Evolutionary conservation across 1,284 basidiomycete species (phyloP), one percentile per base, ranked within the genome.

Genomic region (Grifola frondosa): DNA sequence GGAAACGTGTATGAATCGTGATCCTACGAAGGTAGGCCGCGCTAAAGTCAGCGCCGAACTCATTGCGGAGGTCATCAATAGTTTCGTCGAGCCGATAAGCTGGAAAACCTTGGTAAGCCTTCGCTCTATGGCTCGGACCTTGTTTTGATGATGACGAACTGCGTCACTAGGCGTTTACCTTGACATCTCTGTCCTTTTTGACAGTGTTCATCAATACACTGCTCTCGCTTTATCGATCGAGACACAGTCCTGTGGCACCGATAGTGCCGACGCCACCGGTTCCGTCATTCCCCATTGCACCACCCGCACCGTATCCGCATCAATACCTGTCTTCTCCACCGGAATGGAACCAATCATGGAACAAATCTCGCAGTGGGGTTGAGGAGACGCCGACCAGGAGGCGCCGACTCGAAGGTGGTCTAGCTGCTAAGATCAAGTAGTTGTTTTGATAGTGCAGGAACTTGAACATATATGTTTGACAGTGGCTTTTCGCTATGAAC

Each of bases 1-100:
- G 96, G 89, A 95, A 59, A 81, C 82, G n/a, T 99, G 96, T 65
- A 97, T 97, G 90, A 84, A 88, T 63, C 87, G 91, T 43, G 93
- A 97, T 70, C 93, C 93, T 32, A 85, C 85, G 20, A 84, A 88
- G 26, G 82, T 97, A 17, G 93, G 93, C 1, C 86, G 91, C 37
- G 90, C 93, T 42, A 83, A 82, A 52, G 88, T 98, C 54, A 86
- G 89, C 33, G 94, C 96, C 40, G 93, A 98, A 71, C 85, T 96
- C 36, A 87, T 98, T 64, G 96, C 92, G 36, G 95, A 97, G 57
- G 90, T 97, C 28, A 84, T 97, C 56, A 97, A 98, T 64, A 84
- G 91, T 7, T 99, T 99, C 63, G 90, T 98, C 22, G 96, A 98
- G 62, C 87, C 90, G 31, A 95, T 98, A 62, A 94, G 87, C 65